Base-by-base conservation (phyloP, 2,329 filamentous ascomycete genomes). In the Pezicula neosporulosa region DNA sequence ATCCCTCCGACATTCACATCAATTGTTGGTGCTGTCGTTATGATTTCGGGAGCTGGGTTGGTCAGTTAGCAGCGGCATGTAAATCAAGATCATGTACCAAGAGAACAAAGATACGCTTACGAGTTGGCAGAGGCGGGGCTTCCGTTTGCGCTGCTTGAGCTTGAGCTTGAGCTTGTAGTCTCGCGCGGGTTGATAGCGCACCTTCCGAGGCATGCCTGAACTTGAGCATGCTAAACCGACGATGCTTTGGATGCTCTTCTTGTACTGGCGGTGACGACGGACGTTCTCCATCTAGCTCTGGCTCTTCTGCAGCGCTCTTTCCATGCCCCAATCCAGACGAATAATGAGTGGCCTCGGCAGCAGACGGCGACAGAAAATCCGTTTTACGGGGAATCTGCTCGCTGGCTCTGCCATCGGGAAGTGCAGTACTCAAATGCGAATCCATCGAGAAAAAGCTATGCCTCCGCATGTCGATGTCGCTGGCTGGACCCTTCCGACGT, bases 191-290 rank as follows among this genome's bases (percentile, higher is more conserved):
- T 10, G 90, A 90, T 55, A 97, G 73, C 69, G 97, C 91, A 47
- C 91, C 88, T 72, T 97, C 93, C 8, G 92, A 97, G 55, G 90
- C 92, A 79, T 96, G 92, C 63, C 91, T 88, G 68, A 94, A 91
- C 65, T 87, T 86, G 72, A 96, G 75, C 69, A 96, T 75, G 15
- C 81, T 85, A 66, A 86, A 86, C 55, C 82, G 80, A 53, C 77
- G 78, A 60, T 82, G 77, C 61, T 78, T 83, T 33, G 71, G 71
- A 30, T 71, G 74, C 63, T 83, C 76, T 46, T 81, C 78, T 60
- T 82, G 77, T 49, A 77, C 67, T 13, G 77, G 74, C 24, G 79
- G 79, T 45, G 64, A 62, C 8, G 50, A 50, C 6, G 59, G 55
- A 19, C 63, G 59, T 12, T 57, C 48, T 16, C 47, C 42, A 44